Evolutionary conservation across 345 rosid genomes (phyloP), one percentile per base, ranked within the genome.

Genomic region (Abelmoschus esculentus): DNA sequence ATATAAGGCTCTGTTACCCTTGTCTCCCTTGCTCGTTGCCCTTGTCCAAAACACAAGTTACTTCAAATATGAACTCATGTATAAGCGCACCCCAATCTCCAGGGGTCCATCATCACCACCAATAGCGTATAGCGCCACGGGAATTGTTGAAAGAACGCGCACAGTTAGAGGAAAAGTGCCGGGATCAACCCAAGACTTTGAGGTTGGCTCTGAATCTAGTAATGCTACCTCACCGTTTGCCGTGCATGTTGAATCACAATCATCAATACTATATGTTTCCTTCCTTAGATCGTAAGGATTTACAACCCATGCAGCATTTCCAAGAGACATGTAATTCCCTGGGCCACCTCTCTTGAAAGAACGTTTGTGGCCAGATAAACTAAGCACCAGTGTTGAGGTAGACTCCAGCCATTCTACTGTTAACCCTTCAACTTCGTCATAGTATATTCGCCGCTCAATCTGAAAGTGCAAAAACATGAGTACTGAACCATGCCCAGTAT

Each of bases 91-190:
- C 65, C 86, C 87, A 71, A 91, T 83, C 49, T 93, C 96, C 4
- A 78, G 82, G 69, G 96, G 97, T 36, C 91, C 95, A 54, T 80
- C 90, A 72, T 79, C 88, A 62, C 98, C 98, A 49, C 96, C 96
- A 66, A 85, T 76, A 3, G 96, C 96, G 76, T 86, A 78, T 58
- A 93, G 88, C 12, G 84, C 97, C 52, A 91, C 92, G 0, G 96
- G 89, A 76, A 93, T 88, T 44, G 91, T 88, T 29, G 98, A 84
- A 42, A 89, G 91, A n/a, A 78, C 72, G 26, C 71, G 81, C 31
- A 93, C 50, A 0, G 96, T 93, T 67, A 89, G 29, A 12, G 98
- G 97, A 55, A 88, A 91, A 61, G 84, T 88, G 60, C 61, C 77
- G 47, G 97, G 97, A 64, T 26, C 75, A 38, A 85, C 74, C 46